Evolutionary conservation across 176 grass and related monocot genomes (phyloP), one percentile per base, ranked within the genome.

Genomic region (Panicum miliaceum): DNA sequence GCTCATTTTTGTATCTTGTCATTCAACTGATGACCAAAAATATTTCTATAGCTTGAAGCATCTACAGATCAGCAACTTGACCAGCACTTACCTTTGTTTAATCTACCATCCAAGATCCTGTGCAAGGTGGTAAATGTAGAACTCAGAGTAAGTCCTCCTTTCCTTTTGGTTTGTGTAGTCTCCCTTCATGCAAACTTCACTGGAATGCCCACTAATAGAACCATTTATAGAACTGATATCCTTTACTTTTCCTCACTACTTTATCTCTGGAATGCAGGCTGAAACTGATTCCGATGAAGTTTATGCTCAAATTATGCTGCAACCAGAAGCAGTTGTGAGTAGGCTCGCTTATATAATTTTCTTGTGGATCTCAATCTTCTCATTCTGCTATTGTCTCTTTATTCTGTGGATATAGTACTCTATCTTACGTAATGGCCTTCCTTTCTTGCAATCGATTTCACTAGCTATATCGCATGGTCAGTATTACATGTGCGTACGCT

Each of bases 271-370:
- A 50, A 47, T 84, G 66, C 62, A 98, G 95, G 92, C 90, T 87
- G 95, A 98, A 86, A 86, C 92, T 68, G 95, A 98, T 75, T 93
- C 88, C 0, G 95, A 98, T 85, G 95, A 98, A 90, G 92, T 95
- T 68, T 98, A 93, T 66, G 89, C 92, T 74, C 95, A 95, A 65
- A 95, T 98, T 84, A 98, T 92, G 78, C 84, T 98, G 52, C 86
- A 89, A 42, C 92, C 92, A 27, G 92, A 95, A 72, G 22, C 82
- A 80, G 75, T 90, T 79, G 95, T 98, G 84, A 87, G 88, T 72
- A 75, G 32, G 8, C 26, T 42, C 64, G 62, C 36, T 80, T 52
- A 50, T 83, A 18, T 58, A 53, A 48, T 72, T 85, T 62, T 20
- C 32, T 77, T 70, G 69, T 71, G 57, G 36, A 46, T 78, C 66